Base-by-base conservation (phyloP, 2,329 filamentous ascomycete genomes). In the Diaporthe batatas region DNA sequence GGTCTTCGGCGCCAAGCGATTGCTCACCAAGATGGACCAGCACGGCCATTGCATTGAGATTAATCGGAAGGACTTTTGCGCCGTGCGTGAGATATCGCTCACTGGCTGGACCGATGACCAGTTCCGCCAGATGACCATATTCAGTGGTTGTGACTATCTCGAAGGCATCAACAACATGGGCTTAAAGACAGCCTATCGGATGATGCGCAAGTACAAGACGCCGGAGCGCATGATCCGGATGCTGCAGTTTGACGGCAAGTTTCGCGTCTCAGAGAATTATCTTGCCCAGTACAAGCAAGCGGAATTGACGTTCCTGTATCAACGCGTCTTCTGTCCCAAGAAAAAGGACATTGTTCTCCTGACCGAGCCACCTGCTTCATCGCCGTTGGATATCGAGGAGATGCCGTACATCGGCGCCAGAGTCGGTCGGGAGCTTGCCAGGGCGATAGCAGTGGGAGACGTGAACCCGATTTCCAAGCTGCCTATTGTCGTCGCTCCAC, bases 61-160 rank as follows among this genome's bases (percentile, higher is more conserved):
- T 80, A 94, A 94, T 78, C 92, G 96, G 44, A 90, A 90, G 18
- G 94, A 98, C 79, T 98, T 99, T 79, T 93, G 94, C 68, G 91
- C 94, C 39, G 97, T 94, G 76, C 92, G 93, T 65, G 96, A 98
- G 76, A 89, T 98, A 64, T 97, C 93, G 70, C 84, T 99, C 53
- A 92, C 94, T 5, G 96, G 95, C 10, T 99, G 96, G 96, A 93
- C 94, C 2, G 96, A 98, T 81, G 87, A 88, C 12, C 94, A 98
- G 77, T 99, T 99, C 78, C 90, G 96, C 73, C 91, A 91, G 69
- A 99, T 99, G 96, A 94, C 95, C 53, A 99, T 99, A 76, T 84
- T 99, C 73, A 98, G 95, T 80, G 96, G 96, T 10, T 99, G 96
- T 80, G 96, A 99, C 80, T 99, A 99, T 81, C 88, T 98, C n/a